A percentile compares a stretch with the other conserved stretches of the same genome.
Evolutionary conservation across 306 rosid genomes (phyloP).

Genomic region (Delonix regia): DNA sequence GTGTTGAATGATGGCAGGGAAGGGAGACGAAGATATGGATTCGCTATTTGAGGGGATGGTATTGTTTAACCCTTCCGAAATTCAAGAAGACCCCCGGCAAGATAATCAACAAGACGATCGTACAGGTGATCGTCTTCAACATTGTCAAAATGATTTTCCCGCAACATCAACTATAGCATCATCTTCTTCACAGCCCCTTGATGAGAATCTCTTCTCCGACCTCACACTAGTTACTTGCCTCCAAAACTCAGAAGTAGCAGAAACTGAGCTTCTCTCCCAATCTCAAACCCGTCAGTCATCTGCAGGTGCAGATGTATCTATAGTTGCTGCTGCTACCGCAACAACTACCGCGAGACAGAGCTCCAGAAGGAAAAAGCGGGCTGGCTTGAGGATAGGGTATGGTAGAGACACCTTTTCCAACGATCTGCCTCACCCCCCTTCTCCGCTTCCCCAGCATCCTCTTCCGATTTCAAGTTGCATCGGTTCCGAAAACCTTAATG

Average conservation of each 20-base stretch:
- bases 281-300: conserved; percentile 16
- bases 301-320: neutral
- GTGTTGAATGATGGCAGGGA: conserved; percentile 33
- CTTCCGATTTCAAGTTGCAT: neutral
- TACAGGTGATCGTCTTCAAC: conserved; percentile 20
- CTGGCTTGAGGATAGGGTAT: conserved; percentile 74
- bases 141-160: conserved; percentile 25
- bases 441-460: neutral
- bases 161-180: conserved; percentile 15
- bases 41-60: conserved; percentile 88
- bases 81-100: conserved; percentile 27
- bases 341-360: conserved; percentile 40
- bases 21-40: conserved; percentile 59
- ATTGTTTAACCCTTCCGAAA: conserved; percentile 54
- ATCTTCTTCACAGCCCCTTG: conserved; percentile 63
- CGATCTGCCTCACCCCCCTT: conserved; percentile 21
- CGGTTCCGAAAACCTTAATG: conserved; percentile 5
- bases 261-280: conserved; percentile 31
- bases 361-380: conserved; percentile 65
- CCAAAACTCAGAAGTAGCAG: conserved; percentile 33
- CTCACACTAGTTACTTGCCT: conserved; percentile 59
- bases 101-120: conserved; percentile 30
- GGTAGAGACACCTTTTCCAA: conserved; percentile 50
- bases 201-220: conserved; percentile 82
- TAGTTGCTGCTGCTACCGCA: neutral